phyloP scores from a whole-genome alignment of 345 rosid genomes.

The Triadica sebifera region DNA sequence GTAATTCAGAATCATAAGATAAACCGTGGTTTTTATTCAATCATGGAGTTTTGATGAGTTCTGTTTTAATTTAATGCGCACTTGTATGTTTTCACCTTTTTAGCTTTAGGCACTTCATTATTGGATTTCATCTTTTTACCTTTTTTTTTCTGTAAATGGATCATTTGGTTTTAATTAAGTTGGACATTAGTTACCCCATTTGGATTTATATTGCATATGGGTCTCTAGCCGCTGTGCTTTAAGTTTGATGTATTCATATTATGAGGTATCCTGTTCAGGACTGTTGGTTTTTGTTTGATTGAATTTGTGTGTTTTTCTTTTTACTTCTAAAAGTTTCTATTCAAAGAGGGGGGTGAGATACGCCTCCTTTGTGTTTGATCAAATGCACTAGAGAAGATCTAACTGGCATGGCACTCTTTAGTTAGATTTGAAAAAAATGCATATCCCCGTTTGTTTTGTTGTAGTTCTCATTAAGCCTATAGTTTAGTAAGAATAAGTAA shows the following conservation, averaged over 20 bases:
- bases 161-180: slow-evolving; percentile 2
- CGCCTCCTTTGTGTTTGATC: slow-evolving; percentile 14
- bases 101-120: neutral
- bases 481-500: neutral
- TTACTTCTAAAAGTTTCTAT: too few species aligned
- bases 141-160: neutral
- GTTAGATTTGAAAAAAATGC: neutral
- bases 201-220: slow-evolving; percentile 11
- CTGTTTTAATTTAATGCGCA: neutral
- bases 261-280: slow-evolving; percentile 18
- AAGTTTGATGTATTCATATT: slow-evolving; percentile 16
- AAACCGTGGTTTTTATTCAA: slow-evolving; percentile 13
- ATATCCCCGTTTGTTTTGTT: neutral
- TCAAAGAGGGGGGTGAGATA: neutral
- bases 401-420: neutral
- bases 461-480: neutral
- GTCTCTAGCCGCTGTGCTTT: slow-evolving; percentile 24
- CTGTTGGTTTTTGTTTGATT: slow-evolving; percentile 16
- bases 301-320: slow-evolving; percentile 15
- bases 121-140: too few species aligned
- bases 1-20: too few species aligned
- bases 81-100: neutral
- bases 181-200: slow-evolving; percentile 21
- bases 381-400: neutral
- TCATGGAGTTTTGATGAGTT: slow-evolving; percentile 18